These are phyloP conservation scores for Pseudomonodictys pantanalensis DNA, from an alignment of 495 filamentous ascomycete species.

Conservation along the genomic window DNA sequence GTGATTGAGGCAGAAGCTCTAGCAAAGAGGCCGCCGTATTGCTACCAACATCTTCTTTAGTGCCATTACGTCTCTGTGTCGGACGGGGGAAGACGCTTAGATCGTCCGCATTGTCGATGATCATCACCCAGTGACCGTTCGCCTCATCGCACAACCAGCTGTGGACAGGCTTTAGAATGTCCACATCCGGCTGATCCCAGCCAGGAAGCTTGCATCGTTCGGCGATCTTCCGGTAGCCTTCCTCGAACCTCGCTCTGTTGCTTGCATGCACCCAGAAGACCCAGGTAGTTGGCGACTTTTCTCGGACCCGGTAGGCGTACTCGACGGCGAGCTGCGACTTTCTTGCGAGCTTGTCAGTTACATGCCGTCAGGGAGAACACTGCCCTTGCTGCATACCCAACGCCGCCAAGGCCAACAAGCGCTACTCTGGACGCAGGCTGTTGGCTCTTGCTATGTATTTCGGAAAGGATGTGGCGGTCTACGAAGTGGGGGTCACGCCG, in stretches of 20 bases:
- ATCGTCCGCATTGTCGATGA: constrained; percentile 19
- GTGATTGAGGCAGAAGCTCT: constrained; percentile 14
- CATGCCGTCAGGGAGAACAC: neutral
- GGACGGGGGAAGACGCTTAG: neutral
- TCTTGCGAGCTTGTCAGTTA: constrained; percentile 7
- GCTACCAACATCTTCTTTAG: neutral
- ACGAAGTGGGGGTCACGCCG: constrained; percentile 45
- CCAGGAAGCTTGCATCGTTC: constrained; percentile 8
- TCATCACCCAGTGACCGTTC: constrained; percentile 14
- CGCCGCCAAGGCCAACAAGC: constrained; percentile 45
- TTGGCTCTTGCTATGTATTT: constrained; percentile 37
- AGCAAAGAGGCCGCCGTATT: constrained; percentile 4
- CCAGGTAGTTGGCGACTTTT: neutral
- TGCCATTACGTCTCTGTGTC: neutral
- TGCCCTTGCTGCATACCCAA: constrained; percentile 43
- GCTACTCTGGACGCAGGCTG: constrained; percentile 27
- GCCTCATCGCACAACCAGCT: constrained; percentile 10
- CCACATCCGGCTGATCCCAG: constrained; percentile 1
- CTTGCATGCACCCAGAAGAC: constrained; percentile 27
- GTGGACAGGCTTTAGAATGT: constrained; percentile 13
- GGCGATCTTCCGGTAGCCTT: constrained; percentile 15
- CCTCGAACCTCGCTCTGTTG: constrained; percentile 13
- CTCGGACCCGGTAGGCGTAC: constrained; percentile 5
- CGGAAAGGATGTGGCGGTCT: constrained; percentile 41
- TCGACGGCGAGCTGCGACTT: constrained; percentile 23